A percentile compares a stretch with the other conserved stretches of the same genome.
phyloP scores from a whole-genome alignment of 306 rosid species.

The Prunus fruticosa region DNA sequence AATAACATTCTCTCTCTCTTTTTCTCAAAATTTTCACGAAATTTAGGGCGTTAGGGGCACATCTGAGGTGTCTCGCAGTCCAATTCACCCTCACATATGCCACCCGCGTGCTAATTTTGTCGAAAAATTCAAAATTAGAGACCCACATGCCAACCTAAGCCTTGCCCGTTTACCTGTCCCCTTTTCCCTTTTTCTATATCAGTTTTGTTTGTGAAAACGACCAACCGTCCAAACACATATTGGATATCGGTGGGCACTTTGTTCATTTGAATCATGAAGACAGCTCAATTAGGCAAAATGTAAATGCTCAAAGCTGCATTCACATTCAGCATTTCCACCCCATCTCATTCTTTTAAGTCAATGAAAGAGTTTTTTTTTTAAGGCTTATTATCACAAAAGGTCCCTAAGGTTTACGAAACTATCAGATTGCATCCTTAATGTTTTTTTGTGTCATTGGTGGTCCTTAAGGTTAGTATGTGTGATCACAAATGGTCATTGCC shows the following conservation, averaged over 20 bases:
- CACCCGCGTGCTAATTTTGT: too few relatives aligned
- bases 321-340: neutral
- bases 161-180: neutral
- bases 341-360: slow-evolving; percentile 3
- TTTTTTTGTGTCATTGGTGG: too few relatives aligned
- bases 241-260: neutral
- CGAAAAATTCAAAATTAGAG: neutral
- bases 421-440: too few relatives aligned
- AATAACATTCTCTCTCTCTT: too few relatives aligned
- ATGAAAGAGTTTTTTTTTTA: neutral
- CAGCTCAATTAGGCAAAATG: slow-evolving; percentile 15
- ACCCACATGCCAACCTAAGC: neutral
- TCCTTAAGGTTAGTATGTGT: too few relatives aligned
- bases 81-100: too few relatives aligned
- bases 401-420: too few relatives aligned
- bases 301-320: slow-evolving; percentile 11
- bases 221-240: neutral
- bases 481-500: too few relatives aligned
- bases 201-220: slow-evolving; percentile 1
- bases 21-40: too few relatives aligned
- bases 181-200: neutral
- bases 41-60: too few relatives aligned
- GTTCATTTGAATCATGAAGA: slow-evolving; percentile 4
- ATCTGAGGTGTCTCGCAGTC: too few relatives aligned
- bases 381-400: too few relatives aligned